phyloP scores from a whole-genome alignment of 2,329 filamentous ascomycete genomes.

The Arthrobotrys sinensis region DNA sequence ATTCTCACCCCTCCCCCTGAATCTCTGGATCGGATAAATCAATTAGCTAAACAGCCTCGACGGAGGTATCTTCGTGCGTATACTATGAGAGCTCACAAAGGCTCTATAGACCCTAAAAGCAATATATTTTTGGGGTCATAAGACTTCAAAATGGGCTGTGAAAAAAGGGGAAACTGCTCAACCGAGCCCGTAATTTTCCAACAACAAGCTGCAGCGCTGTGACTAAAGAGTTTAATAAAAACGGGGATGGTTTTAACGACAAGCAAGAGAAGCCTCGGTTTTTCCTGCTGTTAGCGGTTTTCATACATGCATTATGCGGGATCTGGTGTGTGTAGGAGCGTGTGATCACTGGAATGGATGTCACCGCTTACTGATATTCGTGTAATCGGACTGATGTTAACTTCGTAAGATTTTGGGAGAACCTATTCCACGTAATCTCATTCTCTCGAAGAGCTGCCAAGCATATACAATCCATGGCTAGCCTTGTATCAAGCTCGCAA shows the following conservation, averaged over 20 bases:
- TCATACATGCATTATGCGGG: background rate
- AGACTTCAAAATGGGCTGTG: constrained; percentile 18
- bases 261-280: constrained; percentile 47
- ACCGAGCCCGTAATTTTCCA: constrained; percentile 42
- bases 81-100: constrained; percentile 28
- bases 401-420: background rate
- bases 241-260: constrained; percentile 43
- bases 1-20: background rate
- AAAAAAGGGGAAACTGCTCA: constrained; percentile 58
- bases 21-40: constrained; percentile 14
- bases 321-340: background rate
- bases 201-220: constrained; percentile 2
- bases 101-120: constrained; percentile 14
- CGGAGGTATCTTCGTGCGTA: background rate
- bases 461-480: constrained; percentile 6
- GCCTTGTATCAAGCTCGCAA: background rate
- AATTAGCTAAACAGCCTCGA: constrained; percentile 5
- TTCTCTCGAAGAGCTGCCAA: constrained; percentile 4
- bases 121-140: constrained; percentile 22
- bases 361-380: background rate
- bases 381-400: background rate
- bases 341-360: background rate
- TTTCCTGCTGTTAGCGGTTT: constrained; percentile 22
- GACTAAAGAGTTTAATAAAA: constrained; percentile 38
- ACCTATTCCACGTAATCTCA: background rate